Conservation (phyloP, 768 basidiomycete genomes). For the Suillus subalutaceus region DNA sequence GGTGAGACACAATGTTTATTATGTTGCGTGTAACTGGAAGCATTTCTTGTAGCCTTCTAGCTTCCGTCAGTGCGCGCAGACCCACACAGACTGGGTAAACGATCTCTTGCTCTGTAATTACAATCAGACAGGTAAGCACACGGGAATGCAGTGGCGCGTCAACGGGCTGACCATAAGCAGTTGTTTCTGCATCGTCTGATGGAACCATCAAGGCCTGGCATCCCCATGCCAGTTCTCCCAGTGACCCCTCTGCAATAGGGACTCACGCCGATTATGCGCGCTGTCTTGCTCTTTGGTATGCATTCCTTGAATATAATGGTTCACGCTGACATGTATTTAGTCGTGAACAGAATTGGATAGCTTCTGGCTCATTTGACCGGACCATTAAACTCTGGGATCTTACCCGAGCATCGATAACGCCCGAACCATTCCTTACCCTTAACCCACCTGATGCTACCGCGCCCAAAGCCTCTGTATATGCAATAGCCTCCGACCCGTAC, state of each 20-base stretch:
- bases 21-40: not conserved
- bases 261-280: conserved; percentile 86
- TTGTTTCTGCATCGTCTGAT: conserved; percentile 94
- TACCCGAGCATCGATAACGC: conserved; percentile 40
- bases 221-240: conserved; percentile 65
- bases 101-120: conserved; percentile 90
- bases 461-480: conserved; percentile 76
- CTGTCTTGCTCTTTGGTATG: conserved; percentile 73
- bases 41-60: conserved; percentile 7
- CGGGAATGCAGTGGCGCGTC: not conserved
- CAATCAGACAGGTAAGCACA: conserved; percentile 76
- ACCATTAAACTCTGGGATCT: conserved; percentile 96
- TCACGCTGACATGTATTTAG: conserved; percentile 39
- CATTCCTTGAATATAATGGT: conserved; percentile 12
- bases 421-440: conserved; percentile 64
- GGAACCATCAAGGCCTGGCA: conserved; percentile 94
- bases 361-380: conserved; percentile 93
- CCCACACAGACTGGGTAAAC: conserved; percentile 96
- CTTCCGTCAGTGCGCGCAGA: conserved; percentile 88
- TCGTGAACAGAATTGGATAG: conserved; percentile 83
- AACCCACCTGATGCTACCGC: conserved; percentile 66
- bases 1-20: conserved; percentile 40
- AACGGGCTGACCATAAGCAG: conserved; percentile 37
- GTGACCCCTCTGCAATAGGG: conserved; percentile 71
- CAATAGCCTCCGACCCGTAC: conserved; percentile 75